Conservation (phyloP, 345 rosid species). For the Hibiscus trionum region DNA sequence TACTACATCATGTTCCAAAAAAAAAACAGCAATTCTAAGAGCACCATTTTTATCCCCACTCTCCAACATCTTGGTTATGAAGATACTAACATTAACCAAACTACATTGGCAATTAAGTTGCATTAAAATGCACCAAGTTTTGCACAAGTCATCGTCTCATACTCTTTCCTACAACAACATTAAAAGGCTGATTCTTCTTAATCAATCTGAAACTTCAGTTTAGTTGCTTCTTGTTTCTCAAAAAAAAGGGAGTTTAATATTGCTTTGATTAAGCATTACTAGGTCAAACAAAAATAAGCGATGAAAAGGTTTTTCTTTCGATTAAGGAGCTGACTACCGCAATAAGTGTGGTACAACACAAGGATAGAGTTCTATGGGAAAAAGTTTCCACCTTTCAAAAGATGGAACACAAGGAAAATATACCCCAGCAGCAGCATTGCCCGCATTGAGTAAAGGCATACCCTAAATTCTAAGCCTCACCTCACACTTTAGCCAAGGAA, state of each 20-base stretch:
- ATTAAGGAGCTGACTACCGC: neutral
- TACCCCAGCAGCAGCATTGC: neutral
- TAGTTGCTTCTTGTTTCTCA: neutral
- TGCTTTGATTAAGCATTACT: neutral
- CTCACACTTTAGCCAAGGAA: neutral
- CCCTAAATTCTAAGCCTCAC: neutral
- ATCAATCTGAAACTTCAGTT: neutral
- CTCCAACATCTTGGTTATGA: neutral
- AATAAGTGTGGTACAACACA: neutral
- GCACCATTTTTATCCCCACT: neutral
- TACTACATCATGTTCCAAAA: neutral
- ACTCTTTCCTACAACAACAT: neutral
- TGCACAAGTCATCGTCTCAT: no score
- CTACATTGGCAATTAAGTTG: neutral
- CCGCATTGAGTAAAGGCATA: neutral
- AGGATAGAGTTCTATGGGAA: neutral
- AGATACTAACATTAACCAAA: neutral
- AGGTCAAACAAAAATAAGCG: neutral
- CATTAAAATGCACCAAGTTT: neutral
- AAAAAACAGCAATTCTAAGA: neutral
- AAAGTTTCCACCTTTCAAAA: neutral
- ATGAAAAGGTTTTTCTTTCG: neutral
- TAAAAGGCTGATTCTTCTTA: neutral
- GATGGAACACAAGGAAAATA: neutral
- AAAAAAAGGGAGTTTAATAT: neutral